Conservation (phyloP, 2,329 filamentous ascomycete species). For the Xylaria sp. region DNA sequence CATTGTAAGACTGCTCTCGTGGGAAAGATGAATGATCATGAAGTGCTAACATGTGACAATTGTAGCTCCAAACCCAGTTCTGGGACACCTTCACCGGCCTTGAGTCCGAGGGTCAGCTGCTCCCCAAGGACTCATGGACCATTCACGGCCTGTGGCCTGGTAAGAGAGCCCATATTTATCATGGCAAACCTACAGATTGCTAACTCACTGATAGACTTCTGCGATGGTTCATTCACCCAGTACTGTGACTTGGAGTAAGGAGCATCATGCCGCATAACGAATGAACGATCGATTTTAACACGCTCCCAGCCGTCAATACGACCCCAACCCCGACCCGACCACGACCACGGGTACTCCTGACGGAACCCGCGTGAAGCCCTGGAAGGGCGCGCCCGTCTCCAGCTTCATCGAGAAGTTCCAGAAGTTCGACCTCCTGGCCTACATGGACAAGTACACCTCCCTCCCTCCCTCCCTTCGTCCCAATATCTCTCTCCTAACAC, state of each 20-base stretch:
- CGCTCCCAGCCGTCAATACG: constrained; percentile 51
- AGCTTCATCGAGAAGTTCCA: constrained; percentile 55
- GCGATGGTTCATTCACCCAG: constrained; percentile 54
- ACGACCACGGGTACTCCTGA: constrained; percentile 53
- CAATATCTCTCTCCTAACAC: constrained; percentile 5
- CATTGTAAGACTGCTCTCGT: constrained; percentile 33
- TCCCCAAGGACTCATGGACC: constrained; percentile 53
- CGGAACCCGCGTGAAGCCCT: constrained; percentile 51
- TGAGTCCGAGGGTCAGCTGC: constrained; percentile 51
- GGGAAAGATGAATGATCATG: background rate
- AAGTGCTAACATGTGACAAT: constrained; percentile 3
- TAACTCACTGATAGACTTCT: constrained; percentile 35
- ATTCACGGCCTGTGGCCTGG: constrained; percentile 56
- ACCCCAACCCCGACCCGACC: constrained; percentile 56
- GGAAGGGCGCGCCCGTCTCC: constrained; percentile 52
- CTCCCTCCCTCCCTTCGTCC: background rate
- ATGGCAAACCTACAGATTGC: background rate
- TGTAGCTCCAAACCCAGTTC: constrained; percentile 53
- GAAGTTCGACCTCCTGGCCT: constrained; percentile 54
- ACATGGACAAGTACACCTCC: constrained; percentile 52
- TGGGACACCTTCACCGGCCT: constrained; percentile 60
- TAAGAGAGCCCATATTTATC: constrained; percentile 16
- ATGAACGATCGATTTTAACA: background rate
- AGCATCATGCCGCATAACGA: background rate
- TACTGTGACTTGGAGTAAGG: constrained; percentile 55